Percentiles rank a stretch among this genome's conserved stretches.
Conservation (phyloP, 345 rosid genomes). For the Gossypium anomalum region DNA sequence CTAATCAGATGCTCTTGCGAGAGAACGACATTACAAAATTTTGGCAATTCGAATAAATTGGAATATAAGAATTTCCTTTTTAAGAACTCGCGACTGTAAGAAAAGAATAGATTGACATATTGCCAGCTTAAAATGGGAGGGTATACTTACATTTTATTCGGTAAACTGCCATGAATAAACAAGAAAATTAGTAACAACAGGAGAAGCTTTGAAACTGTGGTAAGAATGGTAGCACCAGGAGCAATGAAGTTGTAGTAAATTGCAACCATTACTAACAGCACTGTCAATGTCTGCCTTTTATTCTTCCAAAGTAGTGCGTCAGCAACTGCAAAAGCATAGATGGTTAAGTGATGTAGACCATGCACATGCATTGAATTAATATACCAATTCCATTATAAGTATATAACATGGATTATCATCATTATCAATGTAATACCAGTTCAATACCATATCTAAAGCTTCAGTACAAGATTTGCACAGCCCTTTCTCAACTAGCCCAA, state of each 20-base stretch:
- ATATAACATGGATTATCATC: slow-evolving; percentile 4
- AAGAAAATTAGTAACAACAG: slow-evolving; percentile 48
- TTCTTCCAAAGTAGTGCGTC: slow-evolving; percentile 88
- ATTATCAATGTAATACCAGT: background rate
- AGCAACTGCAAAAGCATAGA: slow-evolving; percentile 64
- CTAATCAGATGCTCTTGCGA: background rate
- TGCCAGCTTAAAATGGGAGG: slow-evolving; percentile 11
- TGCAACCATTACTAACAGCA: slow-evolving; percentile 47
- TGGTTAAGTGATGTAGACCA: background rate
- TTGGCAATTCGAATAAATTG: background rate
- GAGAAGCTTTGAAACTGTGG: slow-evolving; percentile 65
- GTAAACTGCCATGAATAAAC: slow-evolving; percentile 75
- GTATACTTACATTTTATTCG: slow-evolving; percentile 65
- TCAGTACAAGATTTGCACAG: background rate
- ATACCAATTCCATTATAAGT: background rate
- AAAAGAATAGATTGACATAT: slow-evolving; percentile 7
- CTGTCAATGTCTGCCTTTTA: slow-evolving; percentile 47
- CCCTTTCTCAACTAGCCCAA: background rate
- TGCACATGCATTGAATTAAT: background rate
- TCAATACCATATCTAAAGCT: background rate
- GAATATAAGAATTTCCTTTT: background rate
- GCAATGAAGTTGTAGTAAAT: slow-evolving; percentile 70
- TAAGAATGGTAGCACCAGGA: slow-evolving; percentile 50
- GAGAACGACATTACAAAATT: background rate
- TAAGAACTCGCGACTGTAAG: background rate